phyloP scores from a whole-genome alignment of 352 stramenopile genomes.

The Pythium oligandrum region DNA sequence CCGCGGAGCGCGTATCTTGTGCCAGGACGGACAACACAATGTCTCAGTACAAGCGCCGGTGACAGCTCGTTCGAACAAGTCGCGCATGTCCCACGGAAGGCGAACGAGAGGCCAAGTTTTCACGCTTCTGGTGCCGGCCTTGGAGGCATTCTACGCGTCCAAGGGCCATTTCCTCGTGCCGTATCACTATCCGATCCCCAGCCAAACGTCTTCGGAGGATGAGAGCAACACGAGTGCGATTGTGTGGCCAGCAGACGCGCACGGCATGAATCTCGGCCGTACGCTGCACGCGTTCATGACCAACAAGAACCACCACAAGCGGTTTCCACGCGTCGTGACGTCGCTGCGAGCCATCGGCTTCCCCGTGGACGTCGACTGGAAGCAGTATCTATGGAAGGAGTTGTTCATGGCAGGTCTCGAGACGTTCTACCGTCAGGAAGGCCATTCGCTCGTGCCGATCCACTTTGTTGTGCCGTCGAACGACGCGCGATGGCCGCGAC shows the following conservation, averaged over 20 bases:
- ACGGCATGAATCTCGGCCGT: slow-evolving; percentile 17
- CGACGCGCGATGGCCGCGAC: slow-evolving; percentile 21
- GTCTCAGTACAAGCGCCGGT: no score
- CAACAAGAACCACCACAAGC: slow-evolving; percentile 13
- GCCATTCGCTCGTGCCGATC: slow-evolving; percentile 27
- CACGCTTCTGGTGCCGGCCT: slow-evolving; percentile 4
- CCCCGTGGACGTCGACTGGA: slow-evolving; percentile 18
- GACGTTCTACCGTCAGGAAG: slow-evolving; percentile 25
- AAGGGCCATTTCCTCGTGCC: slow-evolving; percentile 21
- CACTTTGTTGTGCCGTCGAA: slow-evolving; percentile 31
- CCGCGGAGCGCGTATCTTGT: no score
- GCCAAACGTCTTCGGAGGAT: background rate
- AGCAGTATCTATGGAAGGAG: slow-evolving; percentile 11
- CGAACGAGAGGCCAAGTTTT: no score
- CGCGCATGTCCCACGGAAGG: no score
- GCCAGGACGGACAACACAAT: no score
- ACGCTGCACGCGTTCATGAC: slow-evolving; percentile 21
- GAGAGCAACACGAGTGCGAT: slow-evolving; percentile 1
- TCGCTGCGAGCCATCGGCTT: slow-evolving; percentile 14
- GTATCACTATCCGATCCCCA: slow-evolving; percentile 19
- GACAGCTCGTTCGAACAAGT: no score
- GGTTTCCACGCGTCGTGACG: slow-evolving; percentile 10
- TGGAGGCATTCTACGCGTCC: slow-evolving; percentile 9
- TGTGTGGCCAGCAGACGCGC: slow-evolving; percentile 8
- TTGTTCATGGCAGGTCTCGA: slow-evolving; percentile 16